Percentiles rank a stretch among this genome's conserved stretches.
phyloP scores from a whole-genome alignment of 805 yeast genomes.

The Ogataea pini region DNA sequence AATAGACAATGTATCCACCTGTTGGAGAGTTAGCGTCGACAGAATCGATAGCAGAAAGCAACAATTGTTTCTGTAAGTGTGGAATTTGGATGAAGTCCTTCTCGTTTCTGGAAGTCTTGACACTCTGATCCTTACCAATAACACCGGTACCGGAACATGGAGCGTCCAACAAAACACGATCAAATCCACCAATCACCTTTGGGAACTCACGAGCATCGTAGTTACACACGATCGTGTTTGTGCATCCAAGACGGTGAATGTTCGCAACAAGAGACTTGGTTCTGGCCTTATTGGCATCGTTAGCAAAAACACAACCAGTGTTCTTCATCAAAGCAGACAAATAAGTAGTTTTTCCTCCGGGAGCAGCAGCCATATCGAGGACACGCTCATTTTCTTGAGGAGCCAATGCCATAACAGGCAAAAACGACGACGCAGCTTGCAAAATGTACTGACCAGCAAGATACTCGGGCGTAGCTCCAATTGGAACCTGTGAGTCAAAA shows the following conservation, averaged over 20 bases:
- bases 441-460: slow-evolving; percentile 95
- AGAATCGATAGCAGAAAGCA: slow-evolving; percentile 94
- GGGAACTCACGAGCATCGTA: slow-evolving; percentile 99
- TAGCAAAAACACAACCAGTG: slow-evolving; percentile 96
- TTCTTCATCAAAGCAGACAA: slow-evolving; percentile 96
- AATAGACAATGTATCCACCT: slow-evolving; percentile 93
- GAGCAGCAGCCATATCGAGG: slow-evolving; percentile 99
- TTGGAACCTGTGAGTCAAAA: slow-evolving; percentile 98
- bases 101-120: slow-evolving; percentile 89
- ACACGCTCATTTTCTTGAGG: slow-evolving; percentile 98
- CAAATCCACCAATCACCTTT: slow-evolving; percentile 97
- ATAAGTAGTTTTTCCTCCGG: slow-evolving; percentile 98
- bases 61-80: slow-evolving; percentile 90
- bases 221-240: slow-evolving; percentile 93
- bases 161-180: slow-evolving; percentile 91
- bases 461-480: slow-evolving; percentile 99
- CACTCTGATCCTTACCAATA: slow-evolving; percentile 94
- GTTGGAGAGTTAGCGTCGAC: slow-evolving; percentile 90
- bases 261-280: slow-evolving; percentile 96
- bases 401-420: slow-evolving; percentile 96
- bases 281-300: slow-evolving; percentile 94
- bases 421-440: slow-evolving; percentile 97
- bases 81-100: slow-evolving; percentile 97
- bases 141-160: slow-evolving; percentile 99
- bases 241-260: slow-evolving; percentile 95